A percentile compares a stretch with the other conserved stretches of the same genome.
phyloP scores from a whole-genome alignment of 202 grass and related monocot genomes.

The Musa balbisiana region DNA sequence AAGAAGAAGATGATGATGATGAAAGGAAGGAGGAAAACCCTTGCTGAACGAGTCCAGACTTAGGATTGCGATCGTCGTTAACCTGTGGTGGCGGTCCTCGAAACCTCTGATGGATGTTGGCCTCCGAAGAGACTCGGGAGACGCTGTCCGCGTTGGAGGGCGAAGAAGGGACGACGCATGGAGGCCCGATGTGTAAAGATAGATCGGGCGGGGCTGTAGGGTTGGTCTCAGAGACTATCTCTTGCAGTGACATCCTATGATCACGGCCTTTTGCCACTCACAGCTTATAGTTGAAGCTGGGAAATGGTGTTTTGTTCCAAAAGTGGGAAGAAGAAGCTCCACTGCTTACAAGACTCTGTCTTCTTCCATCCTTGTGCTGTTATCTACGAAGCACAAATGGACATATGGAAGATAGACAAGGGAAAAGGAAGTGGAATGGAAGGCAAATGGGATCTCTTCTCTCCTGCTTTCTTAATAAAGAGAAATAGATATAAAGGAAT shows the following conservation, averaged over 20 bases:
- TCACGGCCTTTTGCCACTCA: not conserved
- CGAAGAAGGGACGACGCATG: not conserved
- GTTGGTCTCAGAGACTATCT: not conserved
- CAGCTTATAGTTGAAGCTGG: too few species aligned
- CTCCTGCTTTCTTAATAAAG: not conserved
- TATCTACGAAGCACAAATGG: not conserved
- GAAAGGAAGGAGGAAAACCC: not conserved
- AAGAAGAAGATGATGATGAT: not conserved
- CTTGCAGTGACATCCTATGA: not conserved
- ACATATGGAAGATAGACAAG: not conserved
- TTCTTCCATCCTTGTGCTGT: not conserved
- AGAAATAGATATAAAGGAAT: not conserved
- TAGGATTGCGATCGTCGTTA: not conserved
- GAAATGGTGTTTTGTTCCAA: slow-evolving; percentile 1
- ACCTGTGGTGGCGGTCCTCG: not conserved
- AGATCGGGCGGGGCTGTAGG: not conserved
- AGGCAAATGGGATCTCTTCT: too few species aligned
- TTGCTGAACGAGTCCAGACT: not conserved
- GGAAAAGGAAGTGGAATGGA: not conserved
- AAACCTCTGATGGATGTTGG: not conserved
- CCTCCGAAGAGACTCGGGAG: not conserved
- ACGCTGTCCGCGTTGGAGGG: not conserved
- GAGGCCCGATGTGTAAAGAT: slow-evolving; percentile 6
- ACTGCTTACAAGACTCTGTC: not conserved
- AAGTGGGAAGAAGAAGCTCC: not conserved